Evolutionary conservation across 1,284 basidiomycete genomes (phyloP), one percentile per base, ranked within the genome.

Genomic region (Puccinia triticina): DNA sequence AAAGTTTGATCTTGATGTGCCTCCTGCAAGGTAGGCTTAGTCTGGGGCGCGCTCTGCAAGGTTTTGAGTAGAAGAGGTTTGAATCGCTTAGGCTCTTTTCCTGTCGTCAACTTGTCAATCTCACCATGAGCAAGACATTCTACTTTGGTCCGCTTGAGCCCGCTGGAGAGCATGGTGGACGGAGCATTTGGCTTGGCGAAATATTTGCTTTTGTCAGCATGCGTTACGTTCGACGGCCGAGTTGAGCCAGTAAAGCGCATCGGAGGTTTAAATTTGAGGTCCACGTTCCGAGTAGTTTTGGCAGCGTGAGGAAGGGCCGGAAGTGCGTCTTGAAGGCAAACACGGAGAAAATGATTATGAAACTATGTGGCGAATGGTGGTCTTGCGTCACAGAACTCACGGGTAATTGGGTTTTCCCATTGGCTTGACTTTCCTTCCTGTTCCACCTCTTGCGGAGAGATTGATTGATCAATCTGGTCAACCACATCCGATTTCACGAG

Each of bases 381-480:
- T 61, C 12, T 43, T 55, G 23, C 37, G 53, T 21, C 16, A 59
- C 40, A 37, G 34, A 5, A 67, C 61, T 67, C 21, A 67, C 64
- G 43, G 21, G 34, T 18, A 64, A 14, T 66, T 50, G 66, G 26
- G 40, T 76, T 46, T 26, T 59, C 34, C 40, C 34, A 40, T 67
- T 40, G 40, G 37, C 8, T 57, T 53, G 64, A 26, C 50, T 37
- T 26, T 21, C 4, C 37, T 80, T 72, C 78, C 77, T 59, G 12
- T 37, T 83, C 67, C 23, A 83, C 77, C 18, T 83, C 83, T 21
- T 77, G 29, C 23, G 10, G 32, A 53, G 57, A 77, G 46, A 85
- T 84, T 76, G 83, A 34, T 21, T 83, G 75, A 66, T 85, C 85
- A 43, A 85, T 82, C 72, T 85, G 79, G n/a, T 57, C 37, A 69